Evolutionary conservation across 768 basidiomycete genomes (phyloP).

Genomic region (Neoboletus brunneissimus): DNA sequence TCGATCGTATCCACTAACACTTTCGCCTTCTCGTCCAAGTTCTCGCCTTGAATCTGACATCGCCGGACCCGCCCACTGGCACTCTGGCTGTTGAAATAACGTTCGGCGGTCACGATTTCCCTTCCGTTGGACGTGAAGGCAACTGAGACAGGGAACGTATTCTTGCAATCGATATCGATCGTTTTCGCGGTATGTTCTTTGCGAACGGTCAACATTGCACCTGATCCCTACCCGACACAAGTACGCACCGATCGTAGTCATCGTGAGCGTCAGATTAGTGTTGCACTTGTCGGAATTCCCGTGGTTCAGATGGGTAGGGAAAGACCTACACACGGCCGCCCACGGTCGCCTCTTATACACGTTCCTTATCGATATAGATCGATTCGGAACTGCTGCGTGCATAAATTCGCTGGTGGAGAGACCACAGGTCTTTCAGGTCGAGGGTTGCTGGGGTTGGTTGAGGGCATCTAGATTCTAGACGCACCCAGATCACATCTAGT

Average conservation of each 20-base stretch:
- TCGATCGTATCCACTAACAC: not conserved
- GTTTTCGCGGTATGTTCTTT: not conserved
- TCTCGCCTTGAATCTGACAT: not conserved
- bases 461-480: too few relatives aligned
- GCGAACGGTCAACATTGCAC: not conserved
- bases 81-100: not conserved
- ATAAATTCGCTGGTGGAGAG: not conserved
- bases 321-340: not conserved
- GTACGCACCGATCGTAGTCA: not conserved
- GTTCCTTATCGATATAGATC: not conserved
- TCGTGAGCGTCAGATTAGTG: not conserved
- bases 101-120: slow-evolving; percentile 7
- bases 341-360: not conserved
- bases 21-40: not conserved
- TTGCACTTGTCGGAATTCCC: not conserved
- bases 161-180: slow-evolving; percentile 7
- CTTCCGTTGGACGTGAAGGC: slow-evolving; percentile 3
- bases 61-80: not conserved
- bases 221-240: not conserved
- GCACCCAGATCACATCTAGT: too few relatives aligned
- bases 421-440: too few relatives aligned
- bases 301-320: not conserved
- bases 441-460: too few relatives aligned
- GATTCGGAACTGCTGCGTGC: not conserved
- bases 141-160: slow-evolving; percentile 3